phyloP scores from a whole-genome alignment of 345 rosid genomes.

The Noccaea bulbosa region DNA sequence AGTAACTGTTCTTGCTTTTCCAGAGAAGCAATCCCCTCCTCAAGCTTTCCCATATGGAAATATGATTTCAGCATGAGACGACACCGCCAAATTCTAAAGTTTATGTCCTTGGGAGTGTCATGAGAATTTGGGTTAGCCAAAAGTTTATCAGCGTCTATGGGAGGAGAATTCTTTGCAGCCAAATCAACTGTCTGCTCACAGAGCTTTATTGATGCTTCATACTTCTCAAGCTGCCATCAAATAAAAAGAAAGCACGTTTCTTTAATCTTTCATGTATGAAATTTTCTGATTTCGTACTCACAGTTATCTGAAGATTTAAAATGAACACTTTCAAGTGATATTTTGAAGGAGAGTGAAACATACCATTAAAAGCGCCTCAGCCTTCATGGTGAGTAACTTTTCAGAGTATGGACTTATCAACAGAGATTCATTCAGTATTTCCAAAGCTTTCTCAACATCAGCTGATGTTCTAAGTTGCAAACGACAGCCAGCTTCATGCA shows the following conservation, averaged over 20 bases:
- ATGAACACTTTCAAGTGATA: constrained; percentile 20
- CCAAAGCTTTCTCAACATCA: constrained; percentile 64
- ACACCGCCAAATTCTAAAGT: constrained; percentile 70
- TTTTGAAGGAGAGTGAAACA: constrained; percentile 30
- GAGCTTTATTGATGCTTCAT: constrained; percentile 81
- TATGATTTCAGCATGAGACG: constrained; percentile 68
- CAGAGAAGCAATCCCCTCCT: constrained; percentile 73
- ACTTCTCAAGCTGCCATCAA: constrained; percentile 71
- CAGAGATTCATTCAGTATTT: constrained; percentile 69
- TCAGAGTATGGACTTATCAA: constrained; percentile 69
- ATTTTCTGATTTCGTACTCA: background rate
- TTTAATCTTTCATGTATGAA: constrained; percentile 15
- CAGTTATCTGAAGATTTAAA: constrained; percentile 7
- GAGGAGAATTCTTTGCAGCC: constrained; percentile 67
- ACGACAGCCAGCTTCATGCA: constrained; percentile 56
- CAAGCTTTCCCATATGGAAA: constrained; percentile 86
- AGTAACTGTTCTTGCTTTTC: constrained; percentile 63
- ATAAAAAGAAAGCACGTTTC: constrained; percentile 28
- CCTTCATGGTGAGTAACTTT: constrained; percentile 82
- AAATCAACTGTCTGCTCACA: constrained; percentile 79
- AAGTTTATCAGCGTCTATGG: constrained; percentile 34
- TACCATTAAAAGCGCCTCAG: constrained; percentile 79
- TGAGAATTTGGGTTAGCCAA: constrained; percentile 47
- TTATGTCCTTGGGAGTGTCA: constrained; percentile 49
- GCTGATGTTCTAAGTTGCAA: constrained; percentile 55